phyloP scores from a whole-genome alignment of 805 yeast genomes.

The Debaryomyces prosopidis region DNA sequence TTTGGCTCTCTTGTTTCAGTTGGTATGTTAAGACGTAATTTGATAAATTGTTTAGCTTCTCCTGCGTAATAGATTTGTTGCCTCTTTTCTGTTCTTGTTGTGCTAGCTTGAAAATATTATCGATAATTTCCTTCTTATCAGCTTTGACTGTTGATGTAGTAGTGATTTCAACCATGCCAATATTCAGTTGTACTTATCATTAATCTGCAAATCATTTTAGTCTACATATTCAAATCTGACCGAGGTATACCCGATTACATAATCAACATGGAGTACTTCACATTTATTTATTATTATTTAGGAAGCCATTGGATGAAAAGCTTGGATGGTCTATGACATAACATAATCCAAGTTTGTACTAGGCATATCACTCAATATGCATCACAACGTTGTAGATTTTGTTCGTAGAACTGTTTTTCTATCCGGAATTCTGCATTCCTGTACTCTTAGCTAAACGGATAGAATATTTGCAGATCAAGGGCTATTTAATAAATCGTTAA shows the following conservation, averaged over 20 bases:
- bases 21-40: slow-evolving; percentile 21
- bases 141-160: background rate
- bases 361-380: too few species aligned
- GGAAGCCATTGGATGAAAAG: too few species aligned
- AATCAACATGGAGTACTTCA: background rate
- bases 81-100: slow-evolving; percentile 39
- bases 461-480: too few species aligned
- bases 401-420: too few species aligned
- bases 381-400: too few species aligned
- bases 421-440: too few species aligned
- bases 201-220: too few species aligned
- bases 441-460: too few species aligned
- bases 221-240: background rate
- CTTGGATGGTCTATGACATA: too few species aligned
- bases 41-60: slow-evolving; percentile 33
- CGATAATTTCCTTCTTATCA: slow-evolving; percentile 23
- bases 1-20: slow-evolving; percentile 4
- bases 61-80: slow-evolving; percentile 36
- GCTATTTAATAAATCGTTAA: background rate
- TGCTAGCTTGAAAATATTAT: slow-evolving; percentile 30
- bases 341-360: too few species aligned
- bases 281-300: too few species aligned
- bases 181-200: background rate
- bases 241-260: slow-evolving; percentile 2
- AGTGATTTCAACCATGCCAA: background rate